phyloP scores from a whole-genome alignment of 2,329 filamentous ascomycete species.

The Plenodomus biglobosus region DNA sequence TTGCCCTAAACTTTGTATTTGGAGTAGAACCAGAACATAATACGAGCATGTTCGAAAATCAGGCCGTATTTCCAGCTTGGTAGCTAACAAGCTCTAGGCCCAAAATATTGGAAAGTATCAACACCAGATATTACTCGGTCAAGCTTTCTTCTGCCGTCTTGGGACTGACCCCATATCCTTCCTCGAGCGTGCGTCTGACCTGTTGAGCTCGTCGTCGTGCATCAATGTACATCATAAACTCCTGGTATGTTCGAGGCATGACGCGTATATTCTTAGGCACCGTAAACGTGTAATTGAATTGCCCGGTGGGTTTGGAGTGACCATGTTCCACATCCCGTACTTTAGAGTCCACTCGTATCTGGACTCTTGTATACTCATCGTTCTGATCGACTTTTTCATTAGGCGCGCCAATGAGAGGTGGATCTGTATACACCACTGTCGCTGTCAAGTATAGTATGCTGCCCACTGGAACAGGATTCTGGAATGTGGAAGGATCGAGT shows the following conservation, averaged over 20 bases:
- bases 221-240: slow-evolving; percentile 68
- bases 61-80: not conserved
- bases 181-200: slow-evolving; percentile 44
- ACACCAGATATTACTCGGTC: slow-evolving; percentile 31
- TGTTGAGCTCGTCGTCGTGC: slow-evolving; percentile 58
- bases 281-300: slow-evolving; percentile 74
- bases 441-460: slow-evolving; percentile 74
- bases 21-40: no score
- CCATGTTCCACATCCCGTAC: slow-evolving; percentile 73
- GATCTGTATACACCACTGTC: slow-evolving; percentile 71
- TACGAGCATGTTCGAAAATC: no score
- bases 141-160: slow-evolving; percentile 40
- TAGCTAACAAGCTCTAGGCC: no score
- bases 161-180: slow-evolving; percentile 32
- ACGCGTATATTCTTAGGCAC: slow-evolving; percentile 66
- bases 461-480: slow-evolving; percentile 73
- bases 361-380: slow-evolving; percentile 61
- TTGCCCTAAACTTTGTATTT: no score
- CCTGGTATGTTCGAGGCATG: slow-evolving; percentile 64
- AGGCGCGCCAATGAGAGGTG: slow-evolving; percentile 49
- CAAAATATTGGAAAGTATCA: slow-evolving; percentile 1
- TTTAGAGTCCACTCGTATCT: slow-evolving; percentile 71
- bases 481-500: slow-evolving; percentile 72
- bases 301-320: slow-evolving; percentile 66
- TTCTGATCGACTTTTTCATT: slow-evolving; percentile 37